A percentile compares a stretch with the other conserved stretches of the same genome.
Conservation (phyloP, 192 early-diverging fungal genomes). For the Linnemannia zychae region DNA sequence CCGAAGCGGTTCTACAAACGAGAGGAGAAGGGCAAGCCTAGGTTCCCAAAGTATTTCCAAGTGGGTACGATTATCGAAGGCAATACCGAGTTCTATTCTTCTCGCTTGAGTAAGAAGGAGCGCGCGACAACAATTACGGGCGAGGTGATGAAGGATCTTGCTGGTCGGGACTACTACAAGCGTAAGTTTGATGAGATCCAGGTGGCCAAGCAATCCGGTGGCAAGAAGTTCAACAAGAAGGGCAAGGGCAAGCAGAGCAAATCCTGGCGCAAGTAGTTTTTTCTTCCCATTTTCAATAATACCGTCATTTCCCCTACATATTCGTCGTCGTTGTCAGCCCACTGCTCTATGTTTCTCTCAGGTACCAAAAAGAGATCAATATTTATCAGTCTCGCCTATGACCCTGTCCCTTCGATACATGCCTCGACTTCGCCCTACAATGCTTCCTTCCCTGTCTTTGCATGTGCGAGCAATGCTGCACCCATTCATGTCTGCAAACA, state of each 20-base stretch:
- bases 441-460: no score
- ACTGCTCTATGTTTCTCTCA: no score
- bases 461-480: no score
- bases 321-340: no score
- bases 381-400: no score
- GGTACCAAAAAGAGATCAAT: not conserved
- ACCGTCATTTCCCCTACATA: not conserved
- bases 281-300: not conserved
- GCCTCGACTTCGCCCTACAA: no score
- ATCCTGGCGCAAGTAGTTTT: constrained; percentile 57
- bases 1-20: constrained; percentile 95
- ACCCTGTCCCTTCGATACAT: no score
- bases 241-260: constrained; percentile 60
- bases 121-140: constrained; percentile 87
- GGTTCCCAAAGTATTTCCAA: constrained; percentile 93
- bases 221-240: constrained; percentile 68
- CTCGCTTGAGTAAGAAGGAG: constrained; percentile 89
- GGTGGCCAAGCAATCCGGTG: constrained; percentile 62
- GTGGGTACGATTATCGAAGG: constrained; percentile 93
- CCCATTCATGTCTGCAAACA: no score
- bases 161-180: constrained; percentile 88
- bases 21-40: constrained; percentile 66
- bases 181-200: constrained; percentile 88
- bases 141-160: constrained; percentile 85
- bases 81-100: constrained; percentile 90